These are phyloP conservation scores for Alternaria novae-zelandiae DNA, from an alignment of 2,329 filamentous ascomycete species.

Conservation along the genomic window DNA sequence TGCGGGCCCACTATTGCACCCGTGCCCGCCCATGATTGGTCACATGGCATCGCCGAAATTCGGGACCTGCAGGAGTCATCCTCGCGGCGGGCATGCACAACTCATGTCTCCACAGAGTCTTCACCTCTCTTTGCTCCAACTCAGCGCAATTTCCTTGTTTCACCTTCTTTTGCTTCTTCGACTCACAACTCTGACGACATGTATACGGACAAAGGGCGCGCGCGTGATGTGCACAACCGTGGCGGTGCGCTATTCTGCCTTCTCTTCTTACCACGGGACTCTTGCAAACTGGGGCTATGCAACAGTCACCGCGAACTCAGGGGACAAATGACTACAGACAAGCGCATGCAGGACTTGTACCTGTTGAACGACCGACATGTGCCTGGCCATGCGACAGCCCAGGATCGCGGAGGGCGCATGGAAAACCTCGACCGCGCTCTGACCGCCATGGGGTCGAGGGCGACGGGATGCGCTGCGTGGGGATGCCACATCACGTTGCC, in stretches of 20 bases:
- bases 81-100: slow-evolving; percentile 22
- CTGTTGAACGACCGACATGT: slow-evolving; percentile 3
- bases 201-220: slow-evolving; percentile 7
- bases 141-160: slow-evolving; percentile 1
- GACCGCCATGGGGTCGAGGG: slow-evolving; percentile 14
- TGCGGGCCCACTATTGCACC: slow-evolving; percentile 20
- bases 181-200: slow-evolving; percentile 10
- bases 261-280: neutral
- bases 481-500: slow-evolving; percentile 16
- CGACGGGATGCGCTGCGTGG: slow-evolving; percentile 11
- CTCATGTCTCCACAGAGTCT: slow-evolving; percentile 18
- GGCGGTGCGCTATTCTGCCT: slow-evolving; percentile 1
- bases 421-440: slow-evolving; percentile 16
- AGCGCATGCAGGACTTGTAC: slow-evolving; percentile 5
- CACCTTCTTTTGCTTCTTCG: slow-evolving; percentile 14
- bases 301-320: neutral
- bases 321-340: slow-evolving; percentile 6
- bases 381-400: slow-evolving; percentile 6
- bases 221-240: neutral
- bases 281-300: slow-evolving; percentile 6
- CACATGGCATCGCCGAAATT: slow-evolving; percentile 39
- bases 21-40: slow-evolving; percentile 38
- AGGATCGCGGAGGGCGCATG: slow-evolving; percentile 12
- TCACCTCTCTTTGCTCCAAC: slow-evolving; percentile 21
- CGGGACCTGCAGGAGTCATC: slow-evolving; percentile 34